phyloP scores from a whole-genome alignment of 2,329 filamentous ascomycete species.

The Sclerotinia minor region DNA sequence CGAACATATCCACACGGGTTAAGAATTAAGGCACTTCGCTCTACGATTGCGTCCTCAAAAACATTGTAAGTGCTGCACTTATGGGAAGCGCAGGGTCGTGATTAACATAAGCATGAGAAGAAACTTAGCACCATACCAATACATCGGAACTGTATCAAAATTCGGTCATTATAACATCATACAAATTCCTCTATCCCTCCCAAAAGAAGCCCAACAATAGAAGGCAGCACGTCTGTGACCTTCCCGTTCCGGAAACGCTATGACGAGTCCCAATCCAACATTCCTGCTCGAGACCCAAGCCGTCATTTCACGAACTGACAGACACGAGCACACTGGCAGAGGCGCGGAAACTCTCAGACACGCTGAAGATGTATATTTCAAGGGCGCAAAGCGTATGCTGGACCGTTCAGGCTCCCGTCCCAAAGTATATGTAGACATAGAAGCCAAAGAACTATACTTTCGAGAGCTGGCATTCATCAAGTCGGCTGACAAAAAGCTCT shows the following conservation, averaged over 20 bases:
- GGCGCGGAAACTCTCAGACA: too few species aligned
- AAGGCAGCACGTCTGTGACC: background rate
- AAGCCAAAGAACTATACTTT: background rate
- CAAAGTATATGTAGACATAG: background rate
- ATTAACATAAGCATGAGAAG: too few species aligned
- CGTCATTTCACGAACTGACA: background rate
- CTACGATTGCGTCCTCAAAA: background rate
- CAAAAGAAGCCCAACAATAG: background rate
- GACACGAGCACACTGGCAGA: background rate
- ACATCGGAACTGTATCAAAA: background rate
- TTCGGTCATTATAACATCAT: background rate
- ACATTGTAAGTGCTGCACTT: background rate
- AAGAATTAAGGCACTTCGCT: background rate
- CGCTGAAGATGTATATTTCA: background rate
- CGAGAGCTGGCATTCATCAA: background rate
- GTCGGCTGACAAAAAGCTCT: too few species aligned
- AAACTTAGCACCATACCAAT: background rate
- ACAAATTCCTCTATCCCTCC: background rate
- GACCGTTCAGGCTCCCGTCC: background rate
- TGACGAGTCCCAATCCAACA: too few species aligned
- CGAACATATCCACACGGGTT: background rate
- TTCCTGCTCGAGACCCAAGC: too few species aligned
- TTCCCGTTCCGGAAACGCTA: background rate
- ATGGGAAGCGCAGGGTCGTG: accelerated
- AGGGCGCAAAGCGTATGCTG: background rate